phyloP scores from a whole-genome alignment of 805 yeast genomes.

The Maudiozyma turicensis region DNA sequence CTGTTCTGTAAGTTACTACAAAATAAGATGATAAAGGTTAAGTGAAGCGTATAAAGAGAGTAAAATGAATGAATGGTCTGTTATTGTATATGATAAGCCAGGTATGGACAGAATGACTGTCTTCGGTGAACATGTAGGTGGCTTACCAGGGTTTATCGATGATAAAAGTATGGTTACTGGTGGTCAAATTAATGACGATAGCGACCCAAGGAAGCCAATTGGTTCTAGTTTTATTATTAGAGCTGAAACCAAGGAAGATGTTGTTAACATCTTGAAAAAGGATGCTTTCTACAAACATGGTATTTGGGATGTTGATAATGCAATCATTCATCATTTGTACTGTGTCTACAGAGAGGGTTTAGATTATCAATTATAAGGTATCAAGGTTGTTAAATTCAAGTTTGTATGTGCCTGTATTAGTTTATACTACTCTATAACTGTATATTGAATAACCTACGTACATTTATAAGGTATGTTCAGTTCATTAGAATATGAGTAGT shows the following conservation, averaged over 20 bases:
- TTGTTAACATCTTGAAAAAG: background rate
- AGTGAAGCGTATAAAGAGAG: background rate
- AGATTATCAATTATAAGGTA: background rate
- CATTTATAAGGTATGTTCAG: too few relatives aligned
- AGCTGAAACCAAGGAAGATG: conserved; percentile 2
- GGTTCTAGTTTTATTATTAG: background rate
- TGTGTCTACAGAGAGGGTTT: conserved; percentile 1
- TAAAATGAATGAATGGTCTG: background rate
- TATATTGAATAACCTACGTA: too few relatives aligned
- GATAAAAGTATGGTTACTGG: background rate
- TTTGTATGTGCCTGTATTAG: too few relatives aligned
- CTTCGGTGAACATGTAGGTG: background rate
- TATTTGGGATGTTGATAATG: conserved; percentile 1
- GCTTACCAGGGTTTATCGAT: background rate
- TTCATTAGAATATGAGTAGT: too few relatives aligned
- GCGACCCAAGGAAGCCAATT: conserved; percentile 3
- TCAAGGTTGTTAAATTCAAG: too few relatives aligned
- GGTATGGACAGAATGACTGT: background rate
- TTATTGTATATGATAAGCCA: conserved; percentile 1
- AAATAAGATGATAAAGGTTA: too few relatives aligned
- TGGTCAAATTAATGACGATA: conserved; percentile 1
- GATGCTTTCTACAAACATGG: conserved; percentile 1
- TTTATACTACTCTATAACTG: too few relatives aligned
- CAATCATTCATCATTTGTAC: background rate
- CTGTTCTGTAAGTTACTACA: background rate